Base-by-base conservation (phyloP, 2,329 filamentous ascomycete genomes). In the Cercospora sp. region DNA sequence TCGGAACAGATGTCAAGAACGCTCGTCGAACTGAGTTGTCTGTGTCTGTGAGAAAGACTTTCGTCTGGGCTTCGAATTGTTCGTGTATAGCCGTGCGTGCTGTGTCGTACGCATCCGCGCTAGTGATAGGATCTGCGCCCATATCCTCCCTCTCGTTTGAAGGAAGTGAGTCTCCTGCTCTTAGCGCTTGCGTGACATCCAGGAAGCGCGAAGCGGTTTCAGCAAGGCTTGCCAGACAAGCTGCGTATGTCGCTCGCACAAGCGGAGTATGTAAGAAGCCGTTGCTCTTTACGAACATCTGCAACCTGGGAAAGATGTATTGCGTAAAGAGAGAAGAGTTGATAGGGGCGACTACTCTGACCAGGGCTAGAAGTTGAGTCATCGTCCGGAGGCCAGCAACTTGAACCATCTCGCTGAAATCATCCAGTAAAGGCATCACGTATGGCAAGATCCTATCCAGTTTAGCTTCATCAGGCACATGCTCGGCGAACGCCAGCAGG, bases 391-490 rank as follows among this genome's bases (percentile, higher is more conserved):
- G 86, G 3, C 94, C 93, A 26, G 94, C 89, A 60, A 97, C 89
- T 58, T 93, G 90, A 13, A 99, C 94, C 74, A 92, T 85, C 71
- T 97, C 92, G 1, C 91, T 89, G 72, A 89, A 89, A 77, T 99
- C 95, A 68, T 88, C 90, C 12, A 99, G 83, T 30, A 98, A 81
- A 5, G 89, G 87, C 81, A 97, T 91, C 40, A 98, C 83, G 77
- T 97, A 97, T 1, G 95, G 95, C 61, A 99, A 82, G 26, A 98
- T 91, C 61, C 95, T 89, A 79, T 99, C 96, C 60, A 99, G 84
- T 79, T 97, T 98, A 3, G 94, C 94, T 80, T 99, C 95, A 77
- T 99, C 96, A 0, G 94, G 97, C 26, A 98, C 81, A 68, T 91
- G 87, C 80, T 98, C 94, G 0, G 94, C 89, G 78, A 99, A 97